Conservation (phyloP, 108 stramenopile genomes). For the Skeletonema menzelii region DNA sequence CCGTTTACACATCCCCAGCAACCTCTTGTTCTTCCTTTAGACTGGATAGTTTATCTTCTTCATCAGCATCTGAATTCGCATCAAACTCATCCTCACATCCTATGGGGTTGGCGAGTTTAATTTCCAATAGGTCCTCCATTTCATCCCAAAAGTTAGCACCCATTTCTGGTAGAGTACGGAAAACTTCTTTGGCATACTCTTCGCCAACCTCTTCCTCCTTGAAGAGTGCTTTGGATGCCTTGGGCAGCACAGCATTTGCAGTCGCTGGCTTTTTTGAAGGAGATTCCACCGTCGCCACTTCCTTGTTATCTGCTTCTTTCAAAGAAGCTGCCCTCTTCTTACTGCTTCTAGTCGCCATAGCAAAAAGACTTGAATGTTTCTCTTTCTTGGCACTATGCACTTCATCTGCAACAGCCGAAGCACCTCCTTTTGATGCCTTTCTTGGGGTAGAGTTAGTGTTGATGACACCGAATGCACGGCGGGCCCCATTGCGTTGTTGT, state of each 20-base stretch:
- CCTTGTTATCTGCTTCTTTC: not conserved
- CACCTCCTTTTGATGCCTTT: not conserved
- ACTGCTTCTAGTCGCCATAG: not conserved
- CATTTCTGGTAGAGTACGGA: constrained; percentile 3
- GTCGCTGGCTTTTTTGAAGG: not conserved
- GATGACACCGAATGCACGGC: not conserved
- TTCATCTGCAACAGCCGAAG: not conserved
- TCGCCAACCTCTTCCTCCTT: not conserved
- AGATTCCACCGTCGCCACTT: not conserved
- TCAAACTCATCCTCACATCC: not conserved
- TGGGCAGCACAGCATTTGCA: not conserved
- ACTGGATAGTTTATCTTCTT: not conserved
- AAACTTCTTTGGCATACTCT: not conserved
- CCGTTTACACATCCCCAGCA: not conserved
- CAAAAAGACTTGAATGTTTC: not conserved
- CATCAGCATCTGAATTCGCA: not conserved
- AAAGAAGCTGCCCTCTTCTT: constrained; percentile 1
- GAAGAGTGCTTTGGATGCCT: not conserved
- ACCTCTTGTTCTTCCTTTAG: not conserved
- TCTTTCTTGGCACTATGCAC: not conserved
- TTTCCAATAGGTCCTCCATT: constrained; percentile 19
- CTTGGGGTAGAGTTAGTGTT: not conserved
- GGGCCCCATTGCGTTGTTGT: not conserved
- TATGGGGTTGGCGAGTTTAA: constrained; percentile 15
- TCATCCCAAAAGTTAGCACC: constrained; percentile 14